A percentile compares a stretch with the other conserved stretches of the same genome.
These are phyloP conservation scores for Xylaria polymorpha DNA, from an alignment of 2,329 filamentous ascomycete species.

Conservation along the genomic window DNA sequence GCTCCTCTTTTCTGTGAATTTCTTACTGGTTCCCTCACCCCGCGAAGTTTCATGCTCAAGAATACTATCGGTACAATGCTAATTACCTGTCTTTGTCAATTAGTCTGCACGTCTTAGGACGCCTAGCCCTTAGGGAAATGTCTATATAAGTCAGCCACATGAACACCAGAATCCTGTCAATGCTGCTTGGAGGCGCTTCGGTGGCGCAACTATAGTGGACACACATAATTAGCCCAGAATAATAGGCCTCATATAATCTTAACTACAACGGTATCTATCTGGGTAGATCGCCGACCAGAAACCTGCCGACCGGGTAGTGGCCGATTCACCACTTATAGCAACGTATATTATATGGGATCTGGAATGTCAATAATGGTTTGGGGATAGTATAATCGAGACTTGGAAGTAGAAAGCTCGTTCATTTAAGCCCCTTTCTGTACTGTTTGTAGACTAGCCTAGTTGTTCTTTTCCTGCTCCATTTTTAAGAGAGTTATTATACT, in stretches of 20 bases:
- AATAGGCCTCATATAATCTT: not conserved
- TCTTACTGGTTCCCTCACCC: conserved; percentile 3
- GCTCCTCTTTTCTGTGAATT: conserved; percentile 14
- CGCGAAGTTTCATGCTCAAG: conserved; percentile 11
- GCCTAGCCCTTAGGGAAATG: not conserved
- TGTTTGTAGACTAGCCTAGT: not conserved
- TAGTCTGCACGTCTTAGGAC: not conserved
- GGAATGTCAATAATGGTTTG: not conserved
- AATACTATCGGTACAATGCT: conserved; percentile 5
- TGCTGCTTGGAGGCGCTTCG: not conserved
- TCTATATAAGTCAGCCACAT: conserved; percentile 21
- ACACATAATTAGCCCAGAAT: not conserved
- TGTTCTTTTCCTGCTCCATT: no score
- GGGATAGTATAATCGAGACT: not conserved
- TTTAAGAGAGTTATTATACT: not conserved
- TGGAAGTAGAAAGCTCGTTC: not conserved
- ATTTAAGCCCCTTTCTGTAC: not conserved
- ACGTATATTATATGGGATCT: not conserved
- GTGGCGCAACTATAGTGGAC: not conserved
- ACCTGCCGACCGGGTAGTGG: not conserved
- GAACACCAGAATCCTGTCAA: conserved; percentile 9
- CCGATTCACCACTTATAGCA: not conserved
- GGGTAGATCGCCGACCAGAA: not conserved
- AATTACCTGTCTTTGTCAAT: conserved; percentile 12
- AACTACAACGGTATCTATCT: not conserved